These are phyloP conservation scores for Diaporthe longicolla DNA, from an alignment of 2,329 filamentous ascomycete species.

Conservation along the genomic window DNA sequence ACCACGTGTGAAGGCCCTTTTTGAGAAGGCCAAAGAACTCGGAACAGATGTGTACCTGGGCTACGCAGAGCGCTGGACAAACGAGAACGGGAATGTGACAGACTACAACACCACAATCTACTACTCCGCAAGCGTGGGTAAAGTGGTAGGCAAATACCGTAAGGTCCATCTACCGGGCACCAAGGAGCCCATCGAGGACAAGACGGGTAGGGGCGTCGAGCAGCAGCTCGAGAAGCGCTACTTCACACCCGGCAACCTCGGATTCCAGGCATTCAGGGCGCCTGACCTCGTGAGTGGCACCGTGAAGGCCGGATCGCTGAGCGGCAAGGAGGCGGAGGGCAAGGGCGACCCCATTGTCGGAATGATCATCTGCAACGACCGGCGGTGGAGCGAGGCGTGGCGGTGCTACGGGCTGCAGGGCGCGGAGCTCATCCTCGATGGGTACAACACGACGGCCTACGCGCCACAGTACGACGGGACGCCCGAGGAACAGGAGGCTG, in stretches of 20 bases:
- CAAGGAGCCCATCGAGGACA: constrained; percentile 58
- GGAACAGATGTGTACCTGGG: constrained; percentile 67
- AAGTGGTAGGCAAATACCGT: constrained; percentile 64
- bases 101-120: constrained; percentile 70
- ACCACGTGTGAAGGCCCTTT: constrained; percentile 61
- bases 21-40: constrained; percentile 61
- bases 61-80: constrained; percentile 63
- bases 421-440: constrained; percentile 51
- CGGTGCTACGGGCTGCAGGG: constrained; percentile 63
- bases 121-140: constrained; percentile 58
- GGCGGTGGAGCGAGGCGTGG: constrained; percentile 68
- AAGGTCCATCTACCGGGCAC: constrained; percentile 69
- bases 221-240: constrained; percentile 70
- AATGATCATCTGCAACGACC: constrained; percentile 70
- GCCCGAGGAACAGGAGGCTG: constrained; percentile 58
- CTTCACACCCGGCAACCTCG: constrained; percentile 65
- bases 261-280: constrained; percentile 66
- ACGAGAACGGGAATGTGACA: constrained; percentile 53
- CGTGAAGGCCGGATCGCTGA: background rate
- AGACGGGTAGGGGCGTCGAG: constrained; percentile 59
- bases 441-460: constrained; percentile 66
- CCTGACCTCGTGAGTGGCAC: constrained; percentile 56
- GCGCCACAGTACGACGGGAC: constrained; percentile 58
- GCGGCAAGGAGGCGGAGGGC: constrained; percentile 47
- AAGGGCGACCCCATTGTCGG: constrained; percentile 66